These are phyloP conservation scores for Clavispora santaluciae DNA, from an alignment of 805 yeast species.

Conservation along the genomic window DNA sequence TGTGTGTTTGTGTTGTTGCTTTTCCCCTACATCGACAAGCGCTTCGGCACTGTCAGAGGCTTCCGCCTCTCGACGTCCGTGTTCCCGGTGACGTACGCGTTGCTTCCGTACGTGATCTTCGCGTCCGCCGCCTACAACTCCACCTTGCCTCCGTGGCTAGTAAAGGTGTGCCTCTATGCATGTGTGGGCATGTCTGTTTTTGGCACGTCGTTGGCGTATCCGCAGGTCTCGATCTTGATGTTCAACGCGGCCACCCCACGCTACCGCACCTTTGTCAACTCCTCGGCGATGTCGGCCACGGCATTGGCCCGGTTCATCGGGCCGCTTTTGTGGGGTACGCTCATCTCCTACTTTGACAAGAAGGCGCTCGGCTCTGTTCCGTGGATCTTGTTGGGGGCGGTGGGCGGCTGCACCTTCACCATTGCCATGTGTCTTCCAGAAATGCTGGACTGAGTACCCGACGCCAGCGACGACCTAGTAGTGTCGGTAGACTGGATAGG, in stretches of 20 bases:
- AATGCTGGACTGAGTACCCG: no score
- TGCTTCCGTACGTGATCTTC: slow-evolving; percentile 46
- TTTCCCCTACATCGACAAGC: slow-evolving; percentile 49
- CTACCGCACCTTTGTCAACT: slow-evolving; percentile 57
- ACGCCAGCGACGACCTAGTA: background rate
- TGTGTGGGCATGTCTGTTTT: slow-evolving; percentile 24
- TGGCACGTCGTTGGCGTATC: slow-evolving; percentile 45
- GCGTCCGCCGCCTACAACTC: slow-evolving; percentile 32
- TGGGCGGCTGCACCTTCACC: slow-evolving; percentile 14
- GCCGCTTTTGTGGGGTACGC: slow-evolving; percentile 52
- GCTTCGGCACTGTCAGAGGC: slow-evolving; percentile 41
- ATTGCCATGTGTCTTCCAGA: slow-evolving; percentile 4
- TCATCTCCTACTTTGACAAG: slow-evolving; percentile 28
- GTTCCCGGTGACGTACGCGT: slow-evolving; percentile 42
- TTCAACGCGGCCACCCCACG: slow-evolving; percentile 51
- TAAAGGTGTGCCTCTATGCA: slow-evolving; percentile 23
- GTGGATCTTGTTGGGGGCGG: slow-evolving; percentile 27
- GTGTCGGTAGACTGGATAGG: background rate
- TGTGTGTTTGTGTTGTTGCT: slow-evolving; percentile 44
- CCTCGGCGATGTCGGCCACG: slow-evolving; percentile 48
- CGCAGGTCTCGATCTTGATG: slow-evolving; percentile 48
- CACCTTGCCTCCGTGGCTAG: slow-evolving; percentile 19
- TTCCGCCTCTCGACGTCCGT: slow-evolving; percentile 36
- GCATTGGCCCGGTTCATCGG: slow-evolving; percentile 55
- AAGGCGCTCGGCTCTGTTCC: slow-evolving; percentile 22